phyloP scores from a whole-genome alignment of 2,329 filamentous ascomycete species.

The Delphinella strobiligena region DNA sequence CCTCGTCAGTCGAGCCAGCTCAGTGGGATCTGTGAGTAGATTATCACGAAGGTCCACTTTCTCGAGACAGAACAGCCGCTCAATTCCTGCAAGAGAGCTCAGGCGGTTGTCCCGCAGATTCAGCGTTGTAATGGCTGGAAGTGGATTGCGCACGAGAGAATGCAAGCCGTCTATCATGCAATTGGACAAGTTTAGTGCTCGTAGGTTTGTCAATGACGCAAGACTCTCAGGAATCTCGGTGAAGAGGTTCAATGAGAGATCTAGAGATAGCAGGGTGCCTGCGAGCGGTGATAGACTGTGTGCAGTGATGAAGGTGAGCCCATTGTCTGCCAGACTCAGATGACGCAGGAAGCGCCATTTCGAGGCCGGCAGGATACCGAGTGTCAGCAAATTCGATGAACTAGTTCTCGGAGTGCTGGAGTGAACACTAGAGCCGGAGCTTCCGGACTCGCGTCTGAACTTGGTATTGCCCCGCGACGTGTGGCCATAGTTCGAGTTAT shows the following conservation, averaged over 20 bases:
- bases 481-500: constrained; percentile 52
- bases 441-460: constrained; percentile 79
- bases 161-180: constrained; percentile 96
- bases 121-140: constrained; percentile 85
- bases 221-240: constrained; percentile 88
- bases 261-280: constrained; percentile 80
- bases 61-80: constrained; percentile 78
- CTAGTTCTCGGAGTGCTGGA: constrained; percentile 50
- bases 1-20: constrained; percentile 76
- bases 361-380: constrained; percentile 62
- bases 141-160: constrained; percentile 70
- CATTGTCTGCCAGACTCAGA: constrained; percentile 83
- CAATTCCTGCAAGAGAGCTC: constrained; percentile 75
- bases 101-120: constrained; percentile 86
- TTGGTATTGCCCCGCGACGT: constrained; percentile 53
- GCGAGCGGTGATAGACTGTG: constrained; percentile 69
- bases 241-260: constrained; percentile 86
- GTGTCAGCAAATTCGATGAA: constrained; percentile 61
- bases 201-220: constrained; percentile 71
- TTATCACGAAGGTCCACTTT: constrained; percentile 88
- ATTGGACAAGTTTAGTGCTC: constrained; percentile 84
- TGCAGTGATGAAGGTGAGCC: constrained; percentile 65
- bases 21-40: constrained; percentile 75
- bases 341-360: constrained; percentile 96
- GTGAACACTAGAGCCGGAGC: constrained; percentile 67